Evolutionary conservation across 1,139 yeast genomes (phyloP).

Genomic region (Saccharomyces pastorianus): DNA sequence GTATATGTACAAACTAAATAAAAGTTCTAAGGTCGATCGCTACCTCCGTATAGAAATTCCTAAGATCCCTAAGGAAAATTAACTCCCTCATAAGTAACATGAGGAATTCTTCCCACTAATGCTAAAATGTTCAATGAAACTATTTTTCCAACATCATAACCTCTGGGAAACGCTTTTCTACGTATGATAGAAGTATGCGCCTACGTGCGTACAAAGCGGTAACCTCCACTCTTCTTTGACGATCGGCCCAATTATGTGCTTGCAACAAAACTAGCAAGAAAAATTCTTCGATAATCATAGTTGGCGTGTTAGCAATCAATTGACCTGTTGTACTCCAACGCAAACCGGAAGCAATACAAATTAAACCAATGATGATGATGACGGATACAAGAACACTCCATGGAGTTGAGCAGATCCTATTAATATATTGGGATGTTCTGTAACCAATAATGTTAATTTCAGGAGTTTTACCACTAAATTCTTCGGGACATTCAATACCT

Average conservation of each 20-base stretch:
- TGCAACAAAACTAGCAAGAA: conserved; percentile 33
- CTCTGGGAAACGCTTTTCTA: conserved; percentile 2
- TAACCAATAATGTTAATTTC: conserved; percentile 14
- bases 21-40: not conserved
- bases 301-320: conserved; percentile 34
- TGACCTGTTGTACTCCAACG: conserved; percentile 35
- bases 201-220: conserved; percentile 21
- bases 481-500: conserved; percentile 21
- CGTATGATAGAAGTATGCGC: conserved; percentile 14
- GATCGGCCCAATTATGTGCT: conserved; percentile 32
- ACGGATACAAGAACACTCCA: conserved; percentile 29
- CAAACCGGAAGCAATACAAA: conserved; percentile 29
- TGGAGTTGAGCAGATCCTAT: conserved; percentile 23
- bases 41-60: not conserved
- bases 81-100: not conserved
- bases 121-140: not conserved
- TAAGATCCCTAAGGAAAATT: not conserved
- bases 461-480: conserved; percentile 12
- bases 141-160: not conserved
- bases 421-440: conserved; percentile 24
- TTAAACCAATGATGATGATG: conserved; percentile 26
- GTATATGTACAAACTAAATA: not conserved
- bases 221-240: conserved; percentile 23
- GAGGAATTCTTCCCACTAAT: not conserved
- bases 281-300: conserved; percentile 37